Percentiles rank a stretch among this genome's conserved stretches.
phyloP scores from a whole-genome alignment of 768 basidiomycete species.

The Strobilomyces confusus region DNA sequence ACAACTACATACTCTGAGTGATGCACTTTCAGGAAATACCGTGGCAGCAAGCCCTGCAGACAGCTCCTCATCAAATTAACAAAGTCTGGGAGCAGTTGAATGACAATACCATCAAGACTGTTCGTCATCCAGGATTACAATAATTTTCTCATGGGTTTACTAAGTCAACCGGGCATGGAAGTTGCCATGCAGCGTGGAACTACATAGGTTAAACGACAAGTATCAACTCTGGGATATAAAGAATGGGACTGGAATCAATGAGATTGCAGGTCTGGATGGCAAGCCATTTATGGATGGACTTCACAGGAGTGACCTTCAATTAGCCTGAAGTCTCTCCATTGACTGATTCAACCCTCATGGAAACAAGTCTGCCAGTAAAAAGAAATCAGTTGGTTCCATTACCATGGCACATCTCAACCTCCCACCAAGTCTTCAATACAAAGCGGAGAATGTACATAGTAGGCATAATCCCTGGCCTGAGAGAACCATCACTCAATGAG shows the following conservation, averaged over 20 bases:
- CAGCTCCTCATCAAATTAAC: not conserved
- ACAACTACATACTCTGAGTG: conserved; percentile 13
- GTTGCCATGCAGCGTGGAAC: conserved; percentile 22
- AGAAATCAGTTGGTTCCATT: conserved; percentile 10
- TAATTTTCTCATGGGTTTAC: conserved; percentile 26
- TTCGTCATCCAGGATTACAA: conserved; percentile 28
- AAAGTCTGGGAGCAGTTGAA: not conserved
- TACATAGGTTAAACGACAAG: not conserved
- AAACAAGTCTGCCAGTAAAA: conserved; percentile 21
- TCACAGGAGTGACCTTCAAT: conserved; percentile 4
- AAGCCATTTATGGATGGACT: conserved; percentile 5
- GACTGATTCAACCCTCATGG: conserved; percentile 27
- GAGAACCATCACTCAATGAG: conserved; percentile 22
- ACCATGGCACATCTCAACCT: conserved; percentile 21
- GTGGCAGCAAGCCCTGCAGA: conserved; percentile 14
- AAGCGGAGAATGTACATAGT: conserved; percentile 36
- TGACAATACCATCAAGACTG: conserved; percentile 3
- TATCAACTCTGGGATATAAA: not conserved
- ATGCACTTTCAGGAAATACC: conserved; percentile 17
- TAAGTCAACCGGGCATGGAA: conserved; percentile 25
- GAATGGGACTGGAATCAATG: not conserved
- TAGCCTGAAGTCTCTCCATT: conserved; percentile 24
- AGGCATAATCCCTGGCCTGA: conserved; percentile 35
- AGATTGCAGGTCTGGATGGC: not conserved
- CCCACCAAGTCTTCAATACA: conserved; percentile 12